Evolutionary conservation across 148 eudicot species (phyloP).

Genomic region (Oxyria digyna): DNA sequence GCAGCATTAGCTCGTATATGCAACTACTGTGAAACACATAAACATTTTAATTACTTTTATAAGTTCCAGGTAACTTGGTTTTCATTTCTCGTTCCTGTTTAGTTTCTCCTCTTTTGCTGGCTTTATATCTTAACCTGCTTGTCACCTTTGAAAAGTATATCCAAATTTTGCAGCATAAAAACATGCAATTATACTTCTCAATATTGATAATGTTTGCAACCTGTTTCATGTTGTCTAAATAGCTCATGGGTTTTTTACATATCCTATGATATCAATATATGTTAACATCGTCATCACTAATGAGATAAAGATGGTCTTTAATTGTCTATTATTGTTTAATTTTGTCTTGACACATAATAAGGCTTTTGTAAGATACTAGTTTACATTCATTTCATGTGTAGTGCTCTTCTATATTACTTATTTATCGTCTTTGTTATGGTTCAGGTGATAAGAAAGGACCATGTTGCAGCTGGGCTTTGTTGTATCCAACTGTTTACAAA

Average conservation of each 20-base stretch:
- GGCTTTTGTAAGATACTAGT: neutral
- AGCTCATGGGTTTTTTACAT: neutral
- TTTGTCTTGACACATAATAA: neutral
- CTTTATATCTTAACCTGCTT: neutral
- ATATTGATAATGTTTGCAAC: neutral
- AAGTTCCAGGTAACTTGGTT: conserved; percentile 58
- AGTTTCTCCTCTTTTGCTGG: neutral
- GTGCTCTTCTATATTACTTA: neutral
- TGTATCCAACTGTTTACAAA: conserved; percentile 94
- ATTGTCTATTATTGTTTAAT: neutral
- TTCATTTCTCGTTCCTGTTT: neutral
- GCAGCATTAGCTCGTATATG: conserved; percentile 82
- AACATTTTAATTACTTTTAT: conserved; percentile 82
- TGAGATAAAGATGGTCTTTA: neutral
- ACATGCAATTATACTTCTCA: neutral
- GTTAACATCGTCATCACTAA: neutral
- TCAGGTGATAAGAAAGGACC: conserved; percentile 87
- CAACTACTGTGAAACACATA: conserved; percentile 72
- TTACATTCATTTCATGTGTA: neutral
- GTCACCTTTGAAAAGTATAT: neutral
- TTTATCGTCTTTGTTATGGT: conserved; percentile 16
- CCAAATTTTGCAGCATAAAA: neutral
- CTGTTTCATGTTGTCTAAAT: neutral
- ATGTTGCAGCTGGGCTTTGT: conserved; percentile 98
- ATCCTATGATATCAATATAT: neutral